Conservation (phyloP, 2,329 filamentous ascomycete species). For the Ploettnerulaceae sp. region DNA sequence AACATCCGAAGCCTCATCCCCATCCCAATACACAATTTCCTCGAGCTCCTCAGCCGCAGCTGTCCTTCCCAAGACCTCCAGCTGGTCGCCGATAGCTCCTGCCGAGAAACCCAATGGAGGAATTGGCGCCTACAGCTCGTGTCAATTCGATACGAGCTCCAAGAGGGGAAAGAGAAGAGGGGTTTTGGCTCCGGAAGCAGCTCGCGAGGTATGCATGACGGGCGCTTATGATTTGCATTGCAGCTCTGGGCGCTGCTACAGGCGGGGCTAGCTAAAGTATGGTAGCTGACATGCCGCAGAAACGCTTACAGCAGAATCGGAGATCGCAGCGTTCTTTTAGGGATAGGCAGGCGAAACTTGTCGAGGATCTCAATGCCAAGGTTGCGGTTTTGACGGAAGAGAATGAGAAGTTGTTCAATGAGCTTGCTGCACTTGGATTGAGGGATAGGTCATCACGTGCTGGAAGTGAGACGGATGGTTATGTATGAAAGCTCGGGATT, state of each 20-base stretch:
- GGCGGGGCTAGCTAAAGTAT: too few species aligned
- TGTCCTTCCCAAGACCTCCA: neutral
- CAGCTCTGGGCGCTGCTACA: too few species aligned
- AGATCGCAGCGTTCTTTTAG: neutral
- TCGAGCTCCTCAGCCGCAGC: too few species aligned
- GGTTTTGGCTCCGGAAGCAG: neutral
- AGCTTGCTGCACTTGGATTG: neutral
- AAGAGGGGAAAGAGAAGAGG: neutral
- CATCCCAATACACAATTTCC: too few species aligned
- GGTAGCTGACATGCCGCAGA: too few species aligned
- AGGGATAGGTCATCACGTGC: neutral
- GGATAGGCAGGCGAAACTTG: neutral
- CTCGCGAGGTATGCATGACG: neutral
- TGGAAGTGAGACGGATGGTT: neutral
- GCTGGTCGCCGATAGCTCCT: neutral
- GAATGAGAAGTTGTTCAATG: neutral
- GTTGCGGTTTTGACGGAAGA: neutral
- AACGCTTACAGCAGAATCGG: neutral
- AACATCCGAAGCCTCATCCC: too few species aligned
- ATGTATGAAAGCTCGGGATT: too few species aligned
- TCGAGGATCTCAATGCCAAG: slow-evolving; percentile 1
- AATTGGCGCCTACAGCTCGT: neutral
- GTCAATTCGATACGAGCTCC: neutral
- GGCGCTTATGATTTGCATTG: neutral
- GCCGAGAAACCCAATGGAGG: neutral